These are phyloP conservation scores for Lolium rigidum DNA, from an alignment of 176 grass and related monocot genomes.

Conservation along the genomic window DNA sequence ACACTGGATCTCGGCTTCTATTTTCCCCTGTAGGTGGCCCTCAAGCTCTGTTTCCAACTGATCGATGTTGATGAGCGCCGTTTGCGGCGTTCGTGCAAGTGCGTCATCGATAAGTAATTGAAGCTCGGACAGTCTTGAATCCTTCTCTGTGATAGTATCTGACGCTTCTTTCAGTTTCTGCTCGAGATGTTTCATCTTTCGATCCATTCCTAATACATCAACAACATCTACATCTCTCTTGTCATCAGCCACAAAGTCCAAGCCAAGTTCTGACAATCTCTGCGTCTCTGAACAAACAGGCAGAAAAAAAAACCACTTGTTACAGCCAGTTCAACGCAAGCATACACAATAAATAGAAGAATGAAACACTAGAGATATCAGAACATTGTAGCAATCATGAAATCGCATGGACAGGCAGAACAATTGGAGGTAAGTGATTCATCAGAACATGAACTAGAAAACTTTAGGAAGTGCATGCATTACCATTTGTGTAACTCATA, in stretches of 20 bases:
- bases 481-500: background rate
- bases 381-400: background rate
- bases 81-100: background rate
- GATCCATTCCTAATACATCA: slow-evolving; percentile 40
- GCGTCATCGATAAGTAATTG: slow-evolving; percentile 36
- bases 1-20: slow-evolving; percentile 63
- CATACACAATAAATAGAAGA: background rate
- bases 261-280: slow-evolving; percentile 53
- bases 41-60: slow-evolving; percentile 63
- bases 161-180: slow-evolving; percentile 57
- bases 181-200: slow-evolving; percentile 59
- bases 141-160: slow-evolving; percentile 56
- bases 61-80: slow-evolving; percentile 32
- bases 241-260: slow-evolving; percentile 25
- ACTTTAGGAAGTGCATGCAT: background rate
- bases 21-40: slow-evolving; percentile 55
- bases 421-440: background rate
- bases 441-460: slow-evolving; percentile 28
- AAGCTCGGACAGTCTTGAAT: slow-evolving; percentile 55
- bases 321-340: slow-evolving; percentile 1
- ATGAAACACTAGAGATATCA: background rate
- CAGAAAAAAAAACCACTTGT: background rate
- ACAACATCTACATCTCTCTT: slow-evolving; percentile 26
- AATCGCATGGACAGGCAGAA: background rate
- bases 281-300: slow-evolving; percentile 54